Evolutionary conservation across 768 basidiomycete genomes (phyloP), one percentile per base, ranked within the genome.

Genomic region (Inosperma sp.): DNA sequence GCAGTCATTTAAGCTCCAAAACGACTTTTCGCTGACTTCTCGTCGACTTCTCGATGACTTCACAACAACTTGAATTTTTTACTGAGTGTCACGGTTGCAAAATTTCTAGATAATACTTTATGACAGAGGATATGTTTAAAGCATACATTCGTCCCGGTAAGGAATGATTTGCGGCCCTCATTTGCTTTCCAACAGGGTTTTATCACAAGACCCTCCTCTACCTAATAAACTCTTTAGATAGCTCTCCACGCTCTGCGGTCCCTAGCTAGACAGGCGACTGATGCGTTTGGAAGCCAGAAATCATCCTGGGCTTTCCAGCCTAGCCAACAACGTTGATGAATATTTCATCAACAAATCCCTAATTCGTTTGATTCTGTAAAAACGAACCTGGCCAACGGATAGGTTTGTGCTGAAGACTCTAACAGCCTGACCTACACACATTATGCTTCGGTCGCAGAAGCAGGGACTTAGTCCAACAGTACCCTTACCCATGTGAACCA

Each of bases 401-500:
- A 2, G 93, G 87, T 49, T 83, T 73, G 64, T 77, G 83, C 58
- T 93, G 81, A 52, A 95, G 82, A 51, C 93, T 80, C 69, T 98
- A 29, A 93, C 93, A 12, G 96, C 78, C 4, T 93, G 93, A 1
- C 88, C 82, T 45, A 86, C 80, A 61, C 82, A 88, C 86, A 98
- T 87, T 62, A 95, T 85, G 48, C 79, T 82, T 31, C 95, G 82
- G 67, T 98, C 95, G 27, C 80, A 80, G 79, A 89, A 97, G 84
- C 96, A 97, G 3, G 96, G 95, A 66, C 95, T 97, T 59, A 99
- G 74, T 9, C 90, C 89, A 64, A 99, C 89, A 12, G 94, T 97
- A 29, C 96, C 96, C 71, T 99, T 99, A 67, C 96, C 96, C 94
- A 98, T 94, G 67, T 97, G 93, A n/a, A 97, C 88, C 59, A 98